Base-by-base conservation (phyloP, 2,329 filamentous ascomycete species). In the Pyricularia sp. region DNA sequence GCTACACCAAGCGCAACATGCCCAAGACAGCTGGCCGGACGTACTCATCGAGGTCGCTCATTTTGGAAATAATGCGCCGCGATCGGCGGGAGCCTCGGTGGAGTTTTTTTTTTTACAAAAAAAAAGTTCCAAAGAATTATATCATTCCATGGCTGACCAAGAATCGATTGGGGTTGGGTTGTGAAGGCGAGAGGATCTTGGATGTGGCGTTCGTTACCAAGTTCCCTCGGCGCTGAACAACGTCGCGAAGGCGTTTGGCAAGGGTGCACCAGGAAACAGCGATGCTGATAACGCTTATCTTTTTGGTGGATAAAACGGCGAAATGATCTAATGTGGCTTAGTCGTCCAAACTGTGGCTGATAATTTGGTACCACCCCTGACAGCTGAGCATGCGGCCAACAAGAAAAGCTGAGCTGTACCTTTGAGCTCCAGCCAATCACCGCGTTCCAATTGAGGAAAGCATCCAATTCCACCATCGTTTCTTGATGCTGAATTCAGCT, bases 31-130 rank as follows among this genome's bases (percentile, higher is more conserved):
- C 64, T 25, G 26, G 67, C 71, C 65, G 69, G 68, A 69, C 63
- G 67, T 85, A 97, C 94, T 88, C 92, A 83, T 98, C 95, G 76
- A 98, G 87, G 80, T 98, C 93, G 81, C 94, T 97, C 91, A 97
- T 97, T 69, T 77, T 69, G 66, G 55, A 25, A 42, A 63, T 33
- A 25, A 31, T 23, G 66, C 66, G 66, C 66, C 55, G 66, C 66
- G 17, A 31, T 67, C 31, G 42, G 36, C 26, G 65, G 65, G 12
- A n/a, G 65, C 55, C 65, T 66, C 50, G 25, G 65, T 30, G 25
- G 42, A 67, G 42, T 31, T 63, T 28, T 63, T 11, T 28, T 14
- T 61, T 61, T 36, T 23, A 23, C 11, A 31, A 31, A 31, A 31
- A 31, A 31, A 12, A 42, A 14, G 12, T 63, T 30, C 26, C 14